Evolutionary conservation across 208 protist genomes (phyloP).

Genomic region (Crithidia mellificae): DNA sequence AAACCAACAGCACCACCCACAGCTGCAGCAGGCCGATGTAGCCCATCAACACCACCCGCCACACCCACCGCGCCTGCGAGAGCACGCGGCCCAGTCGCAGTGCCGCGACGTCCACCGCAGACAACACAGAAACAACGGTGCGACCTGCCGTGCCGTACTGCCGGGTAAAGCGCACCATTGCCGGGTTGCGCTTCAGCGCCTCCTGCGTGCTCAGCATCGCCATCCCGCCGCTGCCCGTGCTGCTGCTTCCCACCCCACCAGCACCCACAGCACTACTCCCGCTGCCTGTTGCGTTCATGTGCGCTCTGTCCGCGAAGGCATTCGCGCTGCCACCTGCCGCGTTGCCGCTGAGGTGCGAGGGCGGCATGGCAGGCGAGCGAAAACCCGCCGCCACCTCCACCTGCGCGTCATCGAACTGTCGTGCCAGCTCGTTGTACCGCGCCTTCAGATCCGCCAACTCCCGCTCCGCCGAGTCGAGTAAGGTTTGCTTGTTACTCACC

Average conservation of each 20-base stretch:
- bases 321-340: not conserved
- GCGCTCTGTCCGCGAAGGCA: not conserved
- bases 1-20: conserved; percentile 39
- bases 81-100: conserved; percentile 40
- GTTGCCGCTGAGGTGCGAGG: not conserved
- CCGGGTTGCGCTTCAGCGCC: conserved; percentile 18
- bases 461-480: conserved; percentile 44
- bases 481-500: conserved; percentile 48
- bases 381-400: conserved; percentile 41
- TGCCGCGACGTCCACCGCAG: conserved; percentile 33
- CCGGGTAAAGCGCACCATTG: conserved; percentile 23
- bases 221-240: too few relatives aligned
- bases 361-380: not conserved
- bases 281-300: not conserved
- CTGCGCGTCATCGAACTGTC: conserved; percentile 48
- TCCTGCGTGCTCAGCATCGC: not conserved
- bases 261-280: not conserved
- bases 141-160: conserved; percentile 25
- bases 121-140: conserved; percentile 7
- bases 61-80: conserved; percentile 28
- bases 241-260: not conserved
- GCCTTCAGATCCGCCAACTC: conserved; percentile 52
- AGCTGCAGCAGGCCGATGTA: conserved; percentile 64
- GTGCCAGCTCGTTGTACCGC: conserved; percentile 47
- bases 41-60: conserved; percentile 40